phyloP scores from a whole-genome alignment of 179 eudicot genomes.

The Patellifolia procumbens region DNA sequence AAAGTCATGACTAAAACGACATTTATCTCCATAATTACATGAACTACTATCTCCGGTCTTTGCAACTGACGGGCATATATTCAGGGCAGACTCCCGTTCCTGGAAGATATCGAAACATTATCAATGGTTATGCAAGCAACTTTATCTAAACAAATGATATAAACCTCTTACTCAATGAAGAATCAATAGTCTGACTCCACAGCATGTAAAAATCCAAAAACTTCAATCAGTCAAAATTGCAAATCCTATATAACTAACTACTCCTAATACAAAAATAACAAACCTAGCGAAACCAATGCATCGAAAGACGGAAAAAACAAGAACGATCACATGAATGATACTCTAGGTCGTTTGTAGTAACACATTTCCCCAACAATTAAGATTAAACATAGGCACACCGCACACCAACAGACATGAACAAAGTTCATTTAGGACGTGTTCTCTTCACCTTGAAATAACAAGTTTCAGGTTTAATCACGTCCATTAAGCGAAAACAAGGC shows the following conservation, averaged over 20 bases:
- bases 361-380: too few species aligned
- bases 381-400: too few species aligned
- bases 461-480: too few species aligned
- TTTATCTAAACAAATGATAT: background rate
- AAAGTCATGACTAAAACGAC: constrained; percentile 89
- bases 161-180: background rate
- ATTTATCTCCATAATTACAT: constrained; percentile 64
- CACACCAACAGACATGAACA: too few species aligned
- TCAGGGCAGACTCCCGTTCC: constrained; percentile 64
- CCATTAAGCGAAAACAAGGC: too few species aligned
- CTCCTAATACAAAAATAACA: background rate
- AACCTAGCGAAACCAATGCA: background rate
- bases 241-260: background rate
- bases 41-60: constrained; percentile 57
- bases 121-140: background rate
- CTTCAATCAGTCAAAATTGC: too few species aligned
- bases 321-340: too few species aligned
- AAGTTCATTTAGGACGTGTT: too few species aligned
- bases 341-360: too few species aligned
- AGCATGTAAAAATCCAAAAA: too few species aligned
- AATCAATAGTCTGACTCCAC: background rate
- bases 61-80: constrained; percentile 79
- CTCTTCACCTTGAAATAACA: too few species aligned
- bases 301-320: background rate
- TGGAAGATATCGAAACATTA: constrained; percentile 28